These are phyloP conservation scores for Saksenaea oblongispora DNA, from an alignment of 371 early-diverging fungal species.

Conservation along the genomic window DNA sequence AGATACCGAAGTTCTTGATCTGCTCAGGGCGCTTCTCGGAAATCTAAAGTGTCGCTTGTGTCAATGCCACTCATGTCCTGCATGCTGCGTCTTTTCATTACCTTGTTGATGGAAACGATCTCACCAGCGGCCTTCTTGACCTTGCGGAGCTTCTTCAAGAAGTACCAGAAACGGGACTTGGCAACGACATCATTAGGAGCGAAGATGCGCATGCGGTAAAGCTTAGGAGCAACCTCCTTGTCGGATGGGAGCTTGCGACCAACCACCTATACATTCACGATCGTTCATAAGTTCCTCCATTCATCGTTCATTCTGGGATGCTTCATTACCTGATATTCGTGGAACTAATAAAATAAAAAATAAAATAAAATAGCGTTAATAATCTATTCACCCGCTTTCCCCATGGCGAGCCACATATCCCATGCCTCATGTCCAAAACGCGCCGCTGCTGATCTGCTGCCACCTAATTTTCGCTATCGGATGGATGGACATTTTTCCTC, in stretches of 20 bases:
- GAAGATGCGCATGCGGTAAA: constrained; percentile 98
- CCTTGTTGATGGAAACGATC: constrained; percentile 96
- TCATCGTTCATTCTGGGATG: neutral
- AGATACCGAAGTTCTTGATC: constrained; percentile 99
- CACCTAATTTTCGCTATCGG: neutral
- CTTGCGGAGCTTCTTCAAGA: constrained; percentile 98
- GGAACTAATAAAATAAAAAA: constrained; percentile 45
- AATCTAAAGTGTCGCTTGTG: constrained; percentile 58
- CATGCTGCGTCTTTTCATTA: constrained; percentile 22
- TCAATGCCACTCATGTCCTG: neutral
- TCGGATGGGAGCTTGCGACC: constrained; percentile 95
- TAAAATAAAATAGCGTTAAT: neutral
- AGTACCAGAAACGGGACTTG: constrained; percentile 99
- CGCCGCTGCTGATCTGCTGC: neutral
- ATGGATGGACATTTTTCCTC: neutral
- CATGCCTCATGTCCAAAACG: neutral
- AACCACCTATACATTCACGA: constrained; percentile 68
- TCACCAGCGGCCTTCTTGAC: constrained; percentile 98
- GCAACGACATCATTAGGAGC: constrained; percentile 99
- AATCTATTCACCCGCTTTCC: too few species aligned
- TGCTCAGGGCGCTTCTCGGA: constrained; percentile 91
- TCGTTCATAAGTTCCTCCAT: neutral
- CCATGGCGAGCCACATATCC: too few species aligned
- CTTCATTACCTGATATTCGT: constrained; percentile 60
- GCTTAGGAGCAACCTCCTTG: constrained; percentile 92